Conservation (phyloP, 208 protist species). For the Acanthamoeba triangularis region DNA sequence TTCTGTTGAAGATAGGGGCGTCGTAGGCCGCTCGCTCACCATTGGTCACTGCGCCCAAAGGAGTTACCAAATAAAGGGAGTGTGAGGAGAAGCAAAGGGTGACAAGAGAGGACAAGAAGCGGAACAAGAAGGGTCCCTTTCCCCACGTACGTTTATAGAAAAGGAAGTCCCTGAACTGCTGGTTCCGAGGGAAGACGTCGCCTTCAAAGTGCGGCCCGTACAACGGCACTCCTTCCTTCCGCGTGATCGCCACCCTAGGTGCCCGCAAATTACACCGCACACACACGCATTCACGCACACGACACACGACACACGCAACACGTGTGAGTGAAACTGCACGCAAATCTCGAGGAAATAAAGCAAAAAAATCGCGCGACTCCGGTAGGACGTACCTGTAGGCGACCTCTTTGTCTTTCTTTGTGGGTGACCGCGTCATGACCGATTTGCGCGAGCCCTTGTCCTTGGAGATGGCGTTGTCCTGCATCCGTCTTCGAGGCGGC, state of each 20-base stretch:
- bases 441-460: background rate
- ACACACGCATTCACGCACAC: background rate
- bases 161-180: conserved; percentile 53
- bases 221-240: conserved; percentile 45
- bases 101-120: background rate
- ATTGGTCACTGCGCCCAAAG: conserved; percentile 14
- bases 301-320: background rate
- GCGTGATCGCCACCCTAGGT: conserved; percentile 35
- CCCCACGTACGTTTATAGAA: conserved; percentile 41
- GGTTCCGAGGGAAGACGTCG: conserved; percentile 20
- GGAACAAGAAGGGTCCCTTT: background rate
- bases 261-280: background rate
- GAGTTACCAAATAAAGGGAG: background rate
- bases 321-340: background rate
- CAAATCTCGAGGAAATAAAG: background rate
- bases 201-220: conserved; percentile 28
- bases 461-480: background rate
- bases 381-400: background rate
- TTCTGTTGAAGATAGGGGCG: conserved; percentile 36
- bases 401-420: background rate
- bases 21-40: conserved; percentile 72
- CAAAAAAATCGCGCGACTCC: background rate
- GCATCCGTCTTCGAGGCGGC: background rate
- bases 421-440: background rate
- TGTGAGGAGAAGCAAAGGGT: background rate